These are phyloP conservation scores for Stenogyne calaminthoides DNA, from an alignment of 305 asterid genomes.

Conservation along the genomic window DNA sequence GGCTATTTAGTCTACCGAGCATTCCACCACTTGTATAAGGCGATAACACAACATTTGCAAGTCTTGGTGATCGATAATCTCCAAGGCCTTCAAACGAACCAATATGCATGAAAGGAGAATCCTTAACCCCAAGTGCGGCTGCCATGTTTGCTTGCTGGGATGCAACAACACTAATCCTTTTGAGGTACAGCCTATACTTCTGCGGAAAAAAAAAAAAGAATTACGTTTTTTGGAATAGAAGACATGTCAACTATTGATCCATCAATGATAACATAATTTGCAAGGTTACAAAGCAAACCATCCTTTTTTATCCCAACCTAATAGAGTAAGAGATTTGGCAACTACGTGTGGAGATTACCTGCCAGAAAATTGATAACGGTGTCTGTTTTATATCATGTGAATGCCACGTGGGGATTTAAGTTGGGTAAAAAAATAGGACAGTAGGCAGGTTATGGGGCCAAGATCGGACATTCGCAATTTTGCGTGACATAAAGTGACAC, in stretches of 20 bases:
- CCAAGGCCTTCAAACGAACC: conserved; percentile 68
- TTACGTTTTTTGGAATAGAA: not conserved
- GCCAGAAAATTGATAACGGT: too few relatives aligned
- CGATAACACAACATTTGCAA: conserved; percentile 46
- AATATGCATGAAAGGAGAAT: conserved; percentile 63
- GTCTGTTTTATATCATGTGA: too few relatives aligned
- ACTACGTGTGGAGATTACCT: too few relatives aligned
- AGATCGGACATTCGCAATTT: too few relatives aligned
- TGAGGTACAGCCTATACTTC: conserved; percentile 86
- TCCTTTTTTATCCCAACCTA: too few relatives aligned
- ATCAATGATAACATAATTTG: not conserved
- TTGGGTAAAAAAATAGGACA: too few relatives aligned
- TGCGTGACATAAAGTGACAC: too few relatives aligned
- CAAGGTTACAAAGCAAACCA: not conserved
- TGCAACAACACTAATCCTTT: conserved; percentile 69
- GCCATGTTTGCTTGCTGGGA: conserved; percentile 83
- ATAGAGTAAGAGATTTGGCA: too few relatives aligned
- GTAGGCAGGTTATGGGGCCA: too few relatives aligned
- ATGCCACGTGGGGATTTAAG: too few relatives aligned
- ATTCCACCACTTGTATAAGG: conserved; percentile 58
- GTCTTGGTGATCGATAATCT: conserved; percentile 60
- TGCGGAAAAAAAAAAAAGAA: conserved; percentile 35
- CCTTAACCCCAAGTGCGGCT: conserved; percentile 77
- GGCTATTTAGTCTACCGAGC: conserved; percentile 71
- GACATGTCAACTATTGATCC: not conserved